Evolutionary conservation across 768 basidiomycete species (phyloP).

Genomic region (Lentinula edodes): DNA sequence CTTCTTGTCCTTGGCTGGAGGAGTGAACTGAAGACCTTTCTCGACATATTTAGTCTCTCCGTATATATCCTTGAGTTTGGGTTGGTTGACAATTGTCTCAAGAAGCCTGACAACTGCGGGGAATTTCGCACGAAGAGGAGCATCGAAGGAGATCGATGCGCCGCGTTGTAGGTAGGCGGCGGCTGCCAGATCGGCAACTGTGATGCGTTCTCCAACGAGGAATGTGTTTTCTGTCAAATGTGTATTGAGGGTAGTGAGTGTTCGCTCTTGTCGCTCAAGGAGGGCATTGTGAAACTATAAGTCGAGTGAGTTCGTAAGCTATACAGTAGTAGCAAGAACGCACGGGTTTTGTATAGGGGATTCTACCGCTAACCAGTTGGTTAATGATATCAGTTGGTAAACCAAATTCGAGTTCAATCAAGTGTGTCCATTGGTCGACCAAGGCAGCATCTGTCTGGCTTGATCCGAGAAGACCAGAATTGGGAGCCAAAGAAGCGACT

Average conservation of each 20-base stretch:
- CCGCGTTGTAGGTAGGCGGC: constrained; percentile 54
- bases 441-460: constrained; percentile 62
- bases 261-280: constrained; percentile 47
- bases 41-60: constrained; percentile 57
- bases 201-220: constrained; percentile 92
- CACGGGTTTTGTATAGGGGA: constrained; percentile 84
- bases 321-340: constrained; percentile 19
- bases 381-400: constrained; percentile 28
- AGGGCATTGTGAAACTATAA: constrained; percentile 54
- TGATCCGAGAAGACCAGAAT: constrained; percentile 71
- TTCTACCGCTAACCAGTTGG: constrained; percentile 35
- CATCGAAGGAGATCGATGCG: constrained; percentile 57
- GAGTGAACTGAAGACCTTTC: constrained; percentile 63
- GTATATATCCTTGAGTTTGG: constrained; percentile 62
- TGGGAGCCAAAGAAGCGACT: constrained; percentile 78
- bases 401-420: constrained; percentile 63
- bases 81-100: constrained; percentile 86
- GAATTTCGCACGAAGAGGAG: constrained; percentile 55
- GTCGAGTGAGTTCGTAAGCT: background rate
- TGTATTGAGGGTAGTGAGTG: constrained; percentile 64
- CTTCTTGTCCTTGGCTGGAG: constrained; percentile 74
- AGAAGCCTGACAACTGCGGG: constrained; percentile 79
- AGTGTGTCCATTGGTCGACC: constrained; percentile 82
- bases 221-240: constrained; percentile 79
- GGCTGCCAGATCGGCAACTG: constrained; percentile 80